Conservation (phyloP, 192 early-diverging fungal genomes). For the Backusella circina region DNA sequence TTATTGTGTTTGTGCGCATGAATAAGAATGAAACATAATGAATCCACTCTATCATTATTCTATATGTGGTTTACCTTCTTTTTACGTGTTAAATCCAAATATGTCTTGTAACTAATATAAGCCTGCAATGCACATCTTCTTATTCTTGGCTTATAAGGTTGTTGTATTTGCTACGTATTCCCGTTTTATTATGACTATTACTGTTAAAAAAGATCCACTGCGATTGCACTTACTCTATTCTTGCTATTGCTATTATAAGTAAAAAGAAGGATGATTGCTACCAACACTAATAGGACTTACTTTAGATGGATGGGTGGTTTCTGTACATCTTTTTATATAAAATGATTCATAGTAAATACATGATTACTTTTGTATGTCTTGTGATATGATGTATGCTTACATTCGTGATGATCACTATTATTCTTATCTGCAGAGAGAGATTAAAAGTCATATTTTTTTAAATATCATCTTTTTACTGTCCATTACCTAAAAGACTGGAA, state of each 20-base stretch:
- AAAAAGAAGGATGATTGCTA: background rate
- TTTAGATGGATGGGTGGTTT: background rate
- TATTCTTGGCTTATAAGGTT: conserved; percentile 13
- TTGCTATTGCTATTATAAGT: background rate
- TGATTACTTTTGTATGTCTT: conserved; percentile 2
- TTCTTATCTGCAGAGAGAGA: background rate
- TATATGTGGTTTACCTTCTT: background rate
- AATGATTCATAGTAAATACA: background rate
- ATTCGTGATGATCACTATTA: background rate
- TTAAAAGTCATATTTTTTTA: background rate
- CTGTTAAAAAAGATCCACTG: background rate
- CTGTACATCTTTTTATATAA: background rate
- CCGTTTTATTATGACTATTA: background rate
- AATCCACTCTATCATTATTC: background rate
- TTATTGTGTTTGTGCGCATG: background rate
- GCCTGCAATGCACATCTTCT: conserved; percentile 21
- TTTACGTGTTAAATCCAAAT: conserved; percentile 13
- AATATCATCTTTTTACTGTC: background rate
- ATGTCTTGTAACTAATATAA: conserved; percentile 30
- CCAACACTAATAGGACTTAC: background rate
- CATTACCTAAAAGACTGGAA: background rate
- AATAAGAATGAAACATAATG: background rate
- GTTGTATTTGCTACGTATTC: background rate
- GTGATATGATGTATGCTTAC: background rate
- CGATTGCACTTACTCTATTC: background rate